Conservation (phyloP, 345 rosid species). For the Combretum micranthum region DNA sequence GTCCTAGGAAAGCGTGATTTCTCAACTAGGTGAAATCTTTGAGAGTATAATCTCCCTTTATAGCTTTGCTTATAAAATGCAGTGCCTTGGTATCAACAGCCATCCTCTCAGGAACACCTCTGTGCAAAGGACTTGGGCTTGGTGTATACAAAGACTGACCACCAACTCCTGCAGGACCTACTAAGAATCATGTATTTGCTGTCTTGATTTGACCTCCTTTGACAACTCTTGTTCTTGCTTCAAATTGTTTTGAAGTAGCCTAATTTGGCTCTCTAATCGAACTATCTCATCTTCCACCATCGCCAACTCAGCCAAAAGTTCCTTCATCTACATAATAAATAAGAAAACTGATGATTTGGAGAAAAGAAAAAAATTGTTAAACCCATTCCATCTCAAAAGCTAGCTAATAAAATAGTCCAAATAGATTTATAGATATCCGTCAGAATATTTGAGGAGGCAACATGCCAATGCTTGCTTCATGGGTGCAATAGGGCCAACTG, state of each 20-base stretch:
- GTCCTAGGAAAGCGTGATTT: constrained; percentile 26
- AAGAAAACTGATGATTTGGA: not conserved
- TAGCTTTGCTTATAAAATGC: constrained; percentile 89
- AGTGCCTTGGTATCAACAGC: constrained; percentile 73
- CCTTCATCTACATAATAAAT: constrained; percentile 50
- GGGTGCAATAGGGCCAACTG: too few species aligned
- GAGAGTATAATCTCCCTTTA: constrained; percentile 56
- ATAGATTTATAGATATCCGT: too few species aligned
- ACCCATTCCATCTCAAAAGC: too few species aligned
- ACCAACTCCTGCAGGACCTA: constrained; percentile 9
- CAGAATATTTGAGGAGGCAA: too few species aligned
- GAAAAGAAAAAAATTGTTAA: too few species aligned
- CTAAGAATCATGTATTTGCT: constrained; percentile 15
- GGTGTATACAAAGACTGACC: constrained; percentile 6
- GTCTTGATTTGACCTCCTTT: constrained; percentile 40
- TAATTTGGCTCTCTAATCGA: constrained; percentile 62
- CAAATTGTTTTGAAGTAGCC: constrained; percentile 48
- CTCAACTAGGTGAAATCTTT: constrained; percentile 47
- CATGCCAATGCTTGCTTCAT: too few species aligned
- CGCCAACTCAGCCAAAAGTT: constrained; percentile 63
- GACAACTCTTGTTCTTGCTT: constrained; percentile 52
- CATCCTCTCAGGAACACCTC: constrained; percentile 29
- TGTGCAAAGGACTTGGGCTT: constrained; percentile 32
- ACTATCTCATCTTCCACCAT: constrained; percentile 72
- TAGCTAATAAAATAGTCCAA: too few species aligned